phyloP scores from a whole-genome alignment of 1,284 basidiomycete genomes.

The Grifola frondosa region DNA sequence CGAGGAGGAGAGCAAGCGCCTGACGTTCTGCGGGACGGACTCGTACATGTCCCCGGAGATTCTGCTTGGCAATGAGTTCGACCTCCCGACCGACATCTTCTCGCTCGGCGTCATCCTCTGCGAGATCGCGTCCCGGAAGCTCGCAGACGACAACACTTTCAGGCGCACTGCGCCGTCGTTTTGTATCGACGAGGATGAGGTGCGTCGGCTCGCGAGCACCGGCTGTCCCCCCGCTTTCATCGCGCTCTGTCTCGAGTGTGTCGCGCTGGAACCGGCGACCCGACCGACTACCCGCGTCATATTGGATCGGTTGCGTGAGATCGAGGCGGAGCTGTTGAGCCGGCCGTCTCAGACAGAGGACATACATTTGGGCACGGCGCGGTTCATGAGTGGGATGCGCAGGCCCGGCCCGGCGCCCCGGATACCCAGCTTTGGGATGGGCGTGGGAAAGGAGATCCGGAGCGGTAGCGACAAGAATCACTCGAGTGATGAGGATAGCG shows the following conservation, averaged over 20 bases:
- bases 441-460: slow-evolving; percentile 60
- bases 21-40: slow-evolving; percentile 97
- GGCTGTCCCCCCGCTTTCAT: slow-evolving; percentile 83
- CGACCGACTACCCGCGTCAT: slow-evolving; percentile 82
- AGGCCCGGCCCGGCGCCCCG: slow-evolving; percentile 61
- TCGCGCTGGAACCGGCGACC: slow-evolving; percentile 60
- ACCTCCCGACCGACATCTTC: slow-evolving; percentile 92
- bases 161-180: slow-evolving; percentile 79
- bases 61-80: slow-evolving; percentile 86
- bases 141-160: slow-evolving; percentile 83
- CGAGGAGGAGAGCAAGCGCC: slow-evolving; percentile 85
- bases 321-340: slow-evolving; percentile 81
- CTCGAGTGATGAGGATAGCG: slow-evolving; percentile 57
- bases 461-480: slow-evolving; percentile 24
- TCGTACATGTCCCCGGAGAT: slow-evolving; percentile 96
- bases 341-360: slow-evolving; percentile 64
- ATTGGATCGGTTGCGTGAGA: slow-evolving; percentile 69
- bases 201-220: slow-evolving; percentile 64
- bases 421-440: slow-evolving; percentile 85
- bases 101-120: slow-evolving; percentile 94
- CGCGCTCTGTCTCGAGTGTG: slow-evolving; percentile 78
- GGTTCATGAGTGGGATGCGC: slow-evolving; percentile 66
- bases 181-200: slow-evolving; percentile 76
- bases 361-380: slow-evolving; percentile 83
- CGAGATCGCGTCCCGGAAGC: slow-evolving; percentile 83